Conservation (phyloP, 148 eudicot genomes). For the Camellia sinensis region DNA sequence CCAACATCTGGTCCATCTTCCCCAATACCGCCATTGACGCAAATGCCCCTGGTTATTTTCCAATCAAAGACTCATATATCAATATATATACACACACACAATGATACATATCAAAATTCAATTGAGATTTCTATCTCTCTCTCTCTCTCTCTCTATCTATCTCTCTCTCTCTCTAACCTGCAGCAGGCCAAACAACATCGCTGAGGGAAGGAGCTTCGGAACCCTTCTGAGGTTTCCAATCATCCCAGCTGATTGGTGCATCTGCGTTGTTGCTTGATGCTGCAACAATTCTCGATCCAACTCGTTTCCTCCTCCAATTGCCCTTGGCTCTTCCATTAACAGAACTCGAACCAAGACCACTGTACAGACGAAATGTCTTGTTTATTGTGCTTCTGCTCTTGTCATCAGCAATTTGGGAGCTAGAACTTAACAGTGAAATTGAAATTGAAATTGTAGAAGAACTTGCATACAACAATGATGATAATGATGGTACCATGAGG, state of each 20-base stretch:
- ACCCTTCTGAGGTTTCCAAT: constrained; percentile 69
- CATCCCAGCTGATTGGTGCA: constrained; percentile 46
- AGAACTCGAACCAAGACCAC: not conserved
- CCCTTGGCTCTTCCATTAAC: not conserved
- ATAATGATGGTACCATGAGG: too few species aligned
- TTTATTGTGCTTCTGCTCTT: not conserved
- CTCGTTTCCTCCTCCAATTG: constrained; percentile 4
- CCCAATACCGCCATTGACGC: constrained; percentile 86
- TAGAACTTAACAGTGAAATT: constrained; percentile 5
- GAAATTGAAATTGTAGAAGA: not conserved
- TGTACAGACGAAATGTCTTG: not conserved
- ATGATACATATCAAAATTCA: not conserved
- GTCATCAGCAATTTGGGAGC: not conserved
- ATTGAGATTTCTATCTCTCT: not conserved
- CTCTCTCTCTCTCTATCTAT: not conserved
- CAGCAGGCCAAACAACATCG: constrained; percentile 82
- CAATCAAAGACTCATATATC: not conserved
- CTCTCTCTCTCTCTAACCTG: constrained; percentile 38
- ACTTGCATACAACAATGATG: not conserved
- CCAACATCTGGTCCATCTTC: constrained; percentile 71
- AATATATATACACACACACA: not conserved
- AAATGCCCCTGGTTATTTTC: constrained; percentile 58
- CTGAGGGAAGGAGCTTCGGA: constrained; percentile 68
- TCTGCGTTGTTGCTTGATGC: constrained; percentile 24
- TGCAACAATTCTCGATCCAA: constrained; percentile 17